phyloP scores from a whole-genome alignment of 345 rosid genomes.

The Orychophragmus violaceus region DNA sequence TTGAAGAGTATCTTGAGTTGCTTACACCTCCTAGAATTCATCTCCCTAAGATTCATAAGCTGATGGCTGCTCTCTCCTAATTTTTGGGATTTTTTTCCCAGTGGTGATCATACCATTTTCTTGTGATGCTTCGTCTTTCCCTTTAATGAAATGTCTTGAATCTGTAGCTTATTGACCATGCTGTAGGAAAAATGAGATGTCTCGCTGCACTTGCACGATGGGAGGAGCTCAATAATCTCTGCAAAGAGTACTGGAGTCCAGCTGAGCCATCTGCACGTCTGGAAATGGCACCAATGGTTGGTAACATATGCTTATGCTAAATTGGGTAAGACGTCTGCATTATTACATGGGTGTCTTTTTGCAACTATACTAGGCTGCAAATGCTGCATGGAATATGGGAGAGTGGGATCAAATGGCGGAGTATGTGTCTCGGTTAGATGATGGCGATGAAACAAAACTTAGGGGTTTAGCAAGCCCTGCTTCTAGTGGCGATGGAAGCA shows the following conservation, averaged over 20 bases:
- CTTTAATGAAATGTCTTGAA: conserved; percentile 10
- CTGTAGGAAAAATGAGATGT: conserved; percentile 87
- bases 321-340: conserved; percentile 1
- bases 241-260: conserved; percentile 96
- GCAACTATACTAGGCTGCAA: conserved; percentile 60
- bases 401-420: conserved; percentile 99
- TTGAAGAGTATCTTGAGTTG: neutral
- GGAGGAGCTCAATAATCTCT: conserved; percentile 91
- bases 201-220: conserved; percentile 97
- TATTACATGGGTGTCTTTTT: conserved; percentile 14
- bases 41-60: neutral
- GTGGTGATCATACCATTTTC: conserved; percentile 4
- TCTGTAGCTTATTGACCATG: conserved; percentile 14
- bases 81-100: conserved; percentile 5
- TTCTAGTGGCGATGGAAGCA: conserved; percentile 85
- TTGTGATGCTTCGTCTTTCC: conserved; percentile 17
- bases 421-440: conserved; percentile 86
- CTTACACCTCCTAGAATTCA: neutral
- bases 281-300: conserved; percentile 99
- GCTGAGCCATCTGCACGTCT: conserved; percentile 93
- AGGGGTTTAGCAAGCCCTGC: conserved; percentile 78
- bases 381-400: conserved; percentile 99
- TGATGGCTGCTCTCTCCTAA: neutral
- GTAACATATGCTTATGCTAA: conserved; percentile 26
- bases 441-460: conserved; percentile 88